These are phyloP conservation scores for Lentinula edodes DNA, from an alignment of 768 basidiomycete species.

Conservation along the genomic window DNA sequence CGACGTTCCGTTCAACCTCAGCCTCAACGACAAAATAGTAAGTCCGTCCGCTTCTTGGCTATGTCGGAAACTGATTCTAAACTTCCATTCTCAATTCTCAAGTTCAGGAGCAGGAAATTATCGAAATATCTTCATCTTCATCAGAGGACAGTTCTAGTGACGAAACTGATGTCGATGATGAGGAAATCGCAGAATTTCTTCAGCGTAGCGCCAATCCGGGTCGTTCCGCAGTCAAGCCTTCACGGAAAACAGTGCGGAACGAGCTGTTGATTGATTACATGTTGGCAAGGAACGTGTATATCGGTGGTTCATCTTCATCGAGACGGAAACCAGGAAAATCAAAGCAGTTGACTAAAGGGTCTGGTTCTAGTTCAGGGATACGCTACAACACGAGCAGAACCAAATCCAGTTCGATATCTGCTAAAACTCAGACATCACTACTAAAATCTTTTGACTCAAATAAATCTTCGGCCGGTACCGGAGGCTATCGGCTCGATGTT, in stretches of 20 bases:
- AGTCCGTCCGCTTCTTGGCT: neutral
- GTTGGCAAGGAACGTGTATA: neutral
- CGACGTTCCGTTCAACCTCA: neutral
- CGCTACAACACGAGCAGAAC: too few species aligned
- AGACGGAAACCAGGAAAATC: neutral
- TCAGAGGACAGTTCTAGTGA: neutral
- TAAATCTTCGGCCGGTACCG: neutral
- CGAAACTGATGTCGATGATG: neutral
- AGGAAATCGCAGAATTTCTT: neutral
- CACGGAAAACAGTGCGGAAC: neutral
- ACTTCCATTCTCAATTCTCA: neutral
- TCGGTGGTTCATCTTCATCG: neutral
- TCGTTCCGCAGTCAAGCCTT: neutral
- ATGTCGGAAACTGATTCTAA: neutral
- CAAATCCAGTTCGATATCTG: neutral
- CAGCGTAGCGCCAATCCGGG: neutral
- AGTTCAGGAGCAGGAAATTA: neutral
- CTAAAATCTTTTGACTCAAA: neutral
- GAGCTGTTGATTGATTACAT: conserved; percentile 3
- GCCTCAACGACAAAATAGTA: neutral
- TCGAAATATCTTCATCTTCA: neutral
- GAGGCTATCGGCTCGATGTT: neutral
- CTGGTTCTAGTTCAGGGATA: neutral
- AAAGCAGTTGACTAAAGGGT: neutral
- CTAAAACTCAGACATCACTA: neutral